phyloP scores from a whole-genome alignment of 192 early-diverging fungal genomes.

The Coemansia sp. region DNA sequence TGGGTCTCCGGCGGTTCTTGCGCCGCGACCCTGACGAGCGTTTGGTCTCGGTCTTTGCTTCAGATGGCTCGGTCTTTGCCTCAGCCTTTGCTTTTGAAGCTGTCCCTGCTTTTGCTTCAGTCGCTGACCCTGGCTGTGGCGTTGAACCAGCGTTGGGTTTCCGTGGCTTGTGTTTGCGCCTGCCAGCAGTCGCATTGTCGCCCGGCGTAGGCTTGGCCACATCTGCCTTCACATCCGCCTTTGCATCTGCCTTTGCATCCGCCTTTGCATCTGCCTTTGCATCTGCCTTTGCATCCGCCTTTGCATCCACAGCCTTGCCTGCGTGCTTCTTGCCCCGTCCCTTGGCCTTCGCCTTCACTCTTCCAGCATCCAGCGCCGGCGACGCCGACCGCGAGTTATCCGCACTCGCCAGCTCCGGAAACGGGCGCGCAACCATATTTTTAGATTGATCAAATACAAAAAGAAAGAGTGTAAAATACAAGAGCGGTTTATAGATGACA shows the following conservation, averaged over 20 bases:
- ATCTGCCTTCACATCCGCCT: background rate
- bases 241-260: background rate
- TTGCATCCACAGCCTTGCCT: background rate
- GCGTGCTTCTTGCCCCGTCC: background rate
- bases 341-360: background rate
- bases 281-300: no score
- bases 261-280: background rate
- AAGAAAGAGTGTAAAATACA: no score
- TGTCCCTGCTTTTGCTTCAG: background rate
- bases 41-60: background rate
- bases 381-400: conserved; percentile 42
- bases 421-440: conserved; percentile 29
- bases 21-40: background rate
- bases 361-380: conserved; percentile 17
- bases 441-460: no score
- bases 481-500: no score
- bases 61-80: background rate
- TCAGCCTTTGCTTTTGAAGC: background rate
- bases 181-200: background rate
- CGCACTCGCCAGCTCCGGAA: conserved; percentile 39
- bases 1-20: background rate
- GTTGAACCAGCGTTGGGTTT: background rate
- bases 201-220: background rate
- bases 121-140: background rate
- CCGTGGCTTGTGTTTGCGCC: background rate